These are phyloP conservation scores for Ocimum tenuiflorum DNA, from an alignment of 257 asterid species.

Conservation along the genomic window DNA sequence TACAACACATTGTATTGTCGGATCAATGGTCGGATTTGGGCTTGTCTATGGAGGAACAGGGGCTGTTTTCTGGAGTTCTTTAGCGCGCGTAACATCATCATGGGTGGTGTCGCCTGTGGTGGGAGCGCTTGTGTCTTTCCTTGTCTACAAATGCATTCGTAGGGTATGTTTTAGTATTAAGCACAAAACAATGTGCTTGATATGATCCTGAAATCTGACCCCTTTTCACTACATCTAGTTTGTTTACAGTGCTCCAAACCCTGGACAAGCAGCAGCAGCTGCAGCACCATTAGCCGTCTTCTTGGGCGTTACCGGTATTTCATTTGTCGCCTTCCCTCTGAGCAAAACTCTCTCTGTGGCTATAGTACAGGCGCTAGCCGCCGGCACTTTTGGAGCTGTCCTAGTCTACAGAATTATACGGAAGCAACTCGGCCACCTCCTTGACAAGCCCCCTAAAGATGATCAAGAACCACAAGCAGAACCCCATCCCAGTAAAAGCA, in stretches of 20 bases:
- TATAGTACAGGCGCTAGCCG: slow-evolving; percentile 51
- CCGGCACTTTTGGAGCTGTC: slow-evolving; percentile 57
- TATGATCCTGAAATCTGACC: slow-evolving; percentile 28
- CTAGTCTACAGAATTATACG: slow-evolving; percentile 46
- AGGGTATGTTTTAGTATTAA: slow-evolving; percentile 37
- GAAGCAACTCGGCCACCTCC: slow-evolving; percentile 80
- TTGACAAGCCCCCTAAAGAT: slow-evolving; percentile 36
- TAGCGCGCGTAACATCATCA: slow-evolving; percentile 76
- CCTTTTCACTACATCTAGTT: slow-evolving; percentile 48
- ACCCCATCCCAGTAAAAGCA: slow-evolving; percentile 22
- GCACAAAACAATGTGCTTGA: neutral
- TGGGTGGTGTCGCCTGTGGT: slow-evolving; percentile 82
- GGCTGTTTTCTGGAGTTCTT: slow-evolving; percentile 89
- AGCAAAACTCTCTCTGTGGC: slow-evolving; percentile 47
- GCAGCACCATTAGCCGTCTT: slow-evolving; percentile 85
- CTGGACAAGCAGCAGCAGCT: slow-evolving; percentile 90
- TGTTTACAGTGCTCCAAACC: slow-evolving; percentile 92
- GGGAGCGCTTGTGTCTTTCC: slow-evolving; percentile 72
- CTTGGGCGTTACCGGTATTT: slow-evolving; percentile 63
- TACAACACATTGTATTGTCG: slow-evolving; percentile 85
- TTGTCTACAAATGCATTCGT: slow-evolving; percentile 85
- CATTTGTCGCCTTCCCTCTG: slow-evolving; percentile 76
- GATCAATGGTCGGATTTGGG: slow-evolving; percentile 94
- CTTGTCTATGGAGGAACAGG: slow-evolving; percentile 78
- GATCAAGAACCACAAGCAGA: slow-evolving; percentile 36